These are phyloP conservation scores for Lignosus rhinocerotis DNA, from an alignment of 1,284 basidiomycete species.

Conservation along the genomic window DNA sequence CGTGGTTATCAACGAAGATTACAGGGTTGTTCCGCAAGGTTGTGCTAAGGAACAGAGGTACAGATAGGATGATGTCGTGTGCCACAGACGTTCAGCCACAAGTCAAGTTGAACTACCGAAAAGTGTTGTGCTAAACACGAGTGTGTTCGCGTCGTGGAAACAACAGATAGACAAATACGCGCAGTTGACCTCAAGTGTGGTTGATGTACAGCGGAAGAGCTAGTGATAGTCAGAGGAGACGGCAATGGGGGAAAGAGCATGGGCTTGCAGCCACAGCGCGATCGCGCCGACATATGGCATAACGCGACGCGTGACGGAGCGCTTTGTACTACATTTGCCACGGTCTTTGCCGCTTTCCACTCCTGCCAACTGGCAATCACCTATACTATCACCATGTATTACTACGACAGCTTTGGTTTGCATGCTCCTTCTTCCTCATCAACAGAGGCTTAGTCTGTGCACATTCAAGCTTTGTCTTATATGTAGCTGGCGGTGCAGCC, in stretches of 20 bases:
- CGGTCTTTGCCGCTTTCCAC: background rate
- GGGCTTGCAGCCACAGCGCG: slow-evolving; percentile 5
- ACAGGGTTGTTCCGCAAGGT: too few relatives aligned
- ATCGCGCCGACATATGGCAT: background rate
- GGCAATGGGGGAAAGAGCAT: background rate
- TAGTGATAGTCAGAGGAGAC: background rate
- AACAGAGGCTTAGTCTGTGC: too few relatives aligned
- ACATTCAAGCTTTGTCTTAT: too few relatives aligned
- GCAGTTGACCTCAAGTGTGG: background rate
- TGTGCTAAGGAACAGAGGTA: background rate
- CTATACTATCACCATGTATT: too few relatives aligned
- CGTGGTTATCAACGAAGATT: background rate
- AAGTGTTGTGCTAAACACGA: background rate
- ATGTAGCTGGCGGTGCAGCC: too few relatives aligned
- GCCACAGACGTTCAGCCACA: background rate
- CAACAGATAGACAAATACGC: background rate
- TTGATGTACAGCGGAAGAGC: background rate
- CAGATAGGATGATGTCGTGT: background rate
- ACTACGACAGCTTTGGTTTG: too few relatives aligned
- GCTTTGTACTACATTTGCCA: background rate
- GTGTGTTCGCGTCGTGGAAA: background rate
- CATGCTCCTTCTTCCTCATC: too few relatives aligned
- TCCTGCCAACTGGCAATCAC: background rate
- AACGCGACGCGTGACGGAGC: background rate
- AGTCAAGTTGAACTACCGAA: background rate